phyloP scores from a whole-genome alignment of 306 rosid genomes.

The Quercus berberidifolia region DNA sequence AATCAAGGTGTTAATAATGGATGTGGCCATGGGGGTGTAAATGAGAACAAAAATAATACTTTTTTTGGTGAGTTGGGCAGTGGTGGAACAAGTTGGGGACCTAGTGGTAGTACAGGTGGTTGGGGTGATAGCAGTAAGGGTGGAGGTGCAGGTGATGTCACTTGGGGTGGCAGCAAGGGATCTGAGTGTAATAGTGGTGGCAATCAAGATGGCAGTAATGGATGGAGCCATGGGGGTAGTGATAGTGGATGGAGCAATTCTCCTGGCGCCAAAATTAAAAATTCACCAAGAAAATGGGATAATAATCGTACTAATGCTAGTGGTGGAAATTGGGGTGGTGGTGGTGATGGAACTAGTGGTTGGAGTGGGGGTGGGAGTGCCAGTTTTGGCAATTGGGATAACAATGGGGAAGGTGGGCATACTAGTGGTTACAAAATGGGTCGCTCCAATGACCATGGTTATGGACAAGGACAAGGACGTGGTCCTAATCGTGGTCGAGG shows the following conservation, averaged over 20 bases:
- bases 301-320: neutral
- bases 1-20: too few species aligned
- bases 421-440: neutral
- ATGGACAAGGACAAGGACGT: neutral
- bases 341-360: neutral
- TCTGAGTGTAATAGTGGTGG: neutral
- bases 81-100: neutral
- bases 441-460: neutral
- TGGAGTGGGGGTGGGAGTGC: neutral
- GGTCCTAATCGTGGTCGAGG: neutral
- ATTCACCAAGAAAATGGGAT: too few species aligned
- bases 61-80: neutral
- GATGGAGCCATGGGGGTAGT: neutral
- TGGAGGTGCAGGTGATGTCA: neutral
- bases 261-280: too few species aligned
- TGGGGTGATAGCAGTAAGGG: neutral
- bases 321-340: conserved; percentile 12
- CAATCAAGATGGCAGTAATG: neutral
- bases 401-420: neutral
- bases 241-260: neutral
- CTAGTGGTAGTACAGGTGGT: conserved; percentile 1
- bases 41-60: neutral
- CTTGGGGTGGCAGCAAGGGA: neutral
- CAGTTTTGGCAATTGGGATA: neutral
- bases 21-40: too few species aligned